Conservation (phyloP, 768 basidiomycete genomes). For the Boletus insuetus region DNA sequence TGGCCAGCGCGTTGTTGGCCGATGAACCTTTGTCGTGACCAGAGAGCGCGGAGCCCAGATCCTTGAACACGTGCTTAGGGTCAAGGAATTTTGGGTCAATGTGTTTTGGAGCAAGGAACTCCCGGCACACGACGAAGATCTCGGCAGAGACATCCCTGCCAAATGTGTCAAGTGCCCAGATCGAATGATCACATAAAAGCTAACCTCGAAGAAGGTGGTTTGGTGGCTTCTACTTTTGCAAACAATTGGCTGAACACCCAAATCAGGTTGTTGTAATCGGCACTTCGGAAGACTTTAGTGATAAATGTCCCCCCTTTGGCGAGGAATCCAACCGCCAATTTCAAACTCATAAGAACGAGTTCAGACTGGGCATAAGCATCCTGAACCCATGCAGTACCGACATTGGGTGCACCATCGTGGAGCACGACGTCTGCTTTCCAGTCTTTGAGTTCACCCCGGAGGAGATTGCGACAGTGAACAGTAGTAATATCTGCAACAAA, state of each 20-base stretch:
- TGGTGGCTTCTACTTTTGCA: slow-evolving; percentile 95
- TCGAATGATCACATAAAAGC: slow-evolving; percentile 9
- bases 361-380: slow-evolving; percentile 98
- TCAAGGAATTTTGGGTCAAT: slow-evolving; percentile 99
- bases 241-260: slow-evolving; percentile 99
- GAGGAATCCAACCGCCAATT: slow-evolving; percentile 94
- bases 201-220: slow-evolving; percentile 94
- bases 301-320: slow-evolving; percentile 92
- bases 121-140: slow-evolving; percentile 98
- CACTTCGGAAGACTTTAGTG: slow-evolving; percentile 97
- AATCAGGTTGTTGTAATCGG: slow-evolving; percentile 96
- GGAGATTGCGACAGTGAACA: slow-evolving; percentile 78
- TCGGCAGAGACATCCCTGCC: slow-evolving; percentile 96
- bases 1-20: slow-evolving; percentile 71
- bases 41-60: slow-evolving; percentile 52
- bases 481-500: slow-evolving; percentile 96
- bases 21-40: slow-evolving; percentile 52
- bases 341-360: slow-evolving; percentile 91
- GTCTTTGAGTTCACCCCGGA: slow-evolving; percentile 88
- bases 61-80: slow-evolving; percentile 97
- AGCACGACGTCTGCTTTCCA: slow-evolving; percentile 99
- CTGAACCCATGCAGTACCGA: slow-evolving; percentile 98
- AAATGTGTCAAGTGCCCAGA: not conserved
- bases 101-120: slow-evolving; percentile 89
- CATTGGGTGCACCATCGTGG: slow-evolving; percentile 99